Conservation (phyloP, 768 basidiomycete genomes). For the Mycena indigotica region DNA sequence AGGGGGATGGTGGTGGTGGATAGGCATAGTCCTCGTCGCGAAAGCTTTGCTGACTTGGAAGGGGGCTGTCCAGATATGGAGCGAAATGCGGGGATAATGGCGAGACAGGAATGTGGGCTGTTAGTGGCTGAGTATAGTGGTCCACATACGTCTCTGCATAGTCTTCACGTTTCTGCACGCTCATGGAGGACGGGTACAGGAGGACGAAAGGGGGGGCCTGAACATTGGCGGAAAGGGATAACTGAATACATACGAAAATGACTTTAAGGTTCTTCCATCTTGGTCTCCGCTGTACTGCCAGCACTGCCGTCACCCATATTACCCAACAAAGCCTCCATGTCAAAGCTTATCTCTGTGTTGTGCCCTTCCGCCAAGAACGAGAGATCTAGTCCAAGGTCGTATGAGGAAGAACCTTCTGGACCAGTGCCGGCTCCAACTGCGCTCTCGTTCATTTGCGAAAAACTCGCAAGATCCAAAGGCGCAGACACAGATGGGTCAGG, state of each 20-base stretch:
- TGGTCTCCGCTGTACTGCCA: constrained; percentile 11
- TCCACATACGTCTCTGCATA: background rate
- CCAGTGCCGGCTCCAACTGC: constrained; percentile 22
- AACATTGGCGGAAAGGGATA: background rate
- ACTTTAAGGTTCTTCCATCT: constrained; percentile 9
- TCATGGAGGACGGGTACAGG: background rate
- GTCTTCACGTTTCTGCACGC: background rate
- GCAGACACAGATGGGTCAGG: constrained; percentile 27
- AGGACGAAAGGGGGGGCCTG: background rate
- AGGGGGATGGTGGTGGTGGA: background rate
- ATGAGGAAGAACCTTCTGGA: constrained; percentile 31
- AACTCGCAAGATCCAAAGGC: constrained; percentile 49
- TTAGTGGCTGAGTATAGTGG: background rate
- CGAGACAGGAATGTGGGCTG: background rate
- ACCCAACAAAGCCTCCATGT: constrained; percentile 60
- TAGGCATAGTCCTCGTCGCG: background rate
- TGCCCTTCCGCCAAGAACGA: constrained; percentile 43
- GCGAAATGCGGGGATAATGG: no score
- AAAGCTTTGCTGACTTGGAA: background rate
- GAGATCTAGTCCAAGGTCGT: constrained; percentile 56
- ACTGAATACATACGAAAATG: background rate
- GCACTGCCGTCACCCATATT: constrained; percentile 37
- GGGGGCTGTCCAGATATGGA: background rate
- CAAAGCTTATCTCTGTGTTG: constrained; percentile 49
- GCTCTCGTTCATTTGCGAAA: constrained; percentile 36